Conservation (phyloP, 257 asterid genomes). For the Ilex aquifolium region DNA sequence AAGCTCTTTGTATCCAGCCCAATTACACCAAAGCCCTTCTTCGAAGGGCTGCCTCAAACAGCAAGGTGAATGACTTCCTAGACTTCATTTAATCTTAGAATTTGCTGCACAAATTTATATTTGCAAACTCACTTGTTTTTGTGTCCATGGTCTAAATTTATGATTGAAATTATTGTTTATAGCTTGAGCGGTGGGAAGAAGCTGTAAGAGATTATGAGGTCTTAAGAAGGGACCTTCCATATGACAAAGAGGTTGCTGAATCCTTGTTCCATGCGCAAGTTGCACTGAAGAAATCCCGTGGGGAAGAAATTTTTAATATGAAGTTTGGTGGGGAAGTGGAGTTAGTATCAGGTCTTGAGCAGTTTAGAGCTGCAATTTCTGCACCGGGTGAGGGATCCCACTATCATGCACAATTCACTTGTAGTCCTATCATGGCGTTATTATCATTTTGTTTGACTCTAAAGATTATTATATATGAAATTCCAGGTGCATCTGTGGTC, state of each 20-base stretch:
- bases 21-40: constrained; percentile 77
- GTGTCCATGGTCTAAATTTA: too few species aligned
- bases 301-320: constrained; percentile 75
- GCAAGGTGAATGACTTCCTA: constrained; percentile 43
- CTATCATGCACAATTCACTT: not conserved
- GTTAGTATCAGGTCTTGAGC: constrained; percentile 55
- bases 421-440: too few species aligned
- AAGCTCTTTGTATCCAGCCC: constrained; percentile 75
- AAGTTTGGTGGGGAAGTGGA: constrained; percentile 83
- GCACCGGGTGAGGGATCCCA: constrained; percentile 48
- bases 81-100: too few species aligned
- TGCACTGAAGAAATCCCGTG: constrained; percentile 62
- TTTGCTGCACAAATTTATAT: too few species aligned
- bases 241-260: constrained; percentile 70
- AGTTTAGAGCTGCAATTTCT: constrained; percentile 73
- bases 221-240: constrained; percentile 61
- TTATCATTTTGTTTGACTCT: constrained; percentile 1
- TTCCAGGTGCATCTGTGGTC: constrained; percentile 30
- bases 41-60: constrained; percentile 79
- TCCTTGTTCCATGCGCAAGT: constrained; percentile 70
- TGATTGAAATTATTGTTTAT: constrained; percentile 7
- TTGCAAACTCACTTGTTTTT: too few species aligned
- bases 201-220: constrained; percentile 84
- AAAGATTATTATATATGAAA: constrained; percentile 16
- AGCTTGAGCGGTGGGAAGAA: constrained; percentile 89